A percentile compares a stretch with the other conserved stretches of the same genome.
Conservation (phyloP, 768 basidiomycete genomes). For the Bullera alba region DNA sequence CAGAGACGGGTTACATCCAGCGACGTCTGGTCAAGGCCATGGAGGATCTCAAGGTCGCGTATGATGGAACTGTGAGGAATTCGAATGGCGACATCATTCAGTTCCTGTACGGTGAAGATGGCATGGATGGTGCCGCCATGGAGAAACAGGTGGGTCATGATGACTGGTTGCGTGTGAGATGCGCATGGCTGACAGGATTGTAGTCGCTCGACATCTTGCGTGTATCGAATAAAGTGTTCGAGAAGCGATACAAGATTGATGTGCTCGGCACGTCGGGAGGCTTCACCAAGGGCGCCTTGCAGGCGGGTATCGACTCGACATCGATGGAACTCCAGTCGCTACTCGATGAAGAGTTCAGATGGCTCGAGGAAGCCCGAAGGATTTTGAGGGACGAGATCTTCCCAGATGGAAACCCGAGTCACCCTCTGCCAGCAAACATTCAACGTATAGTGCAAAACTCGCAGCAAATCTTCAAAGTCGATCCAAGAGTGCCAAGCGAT, state of each 20-base stretch:
- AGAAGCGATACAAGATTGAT: constrained; percentile 90
- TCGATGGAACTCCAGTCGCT: constrained; percentile 74
- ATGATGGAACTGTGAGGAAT: constrained; percentile 96
- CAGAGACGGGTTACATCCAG: constrained; percentile 98
- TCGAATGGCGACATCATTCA: constrained; percentile 93
- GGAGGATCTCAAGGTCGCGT: constrained; percentile 95
- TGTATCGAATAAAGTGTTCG: constrained; percentile 72
- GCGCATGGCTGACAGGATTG: constrained; percentile 1
- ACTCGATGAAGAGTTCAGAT: constrained; percentile 69
- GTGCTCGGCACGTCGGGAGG: constrained; percentile 48
- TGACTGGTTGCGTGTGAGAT: background rate
- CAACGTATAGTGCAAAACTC: constrained; percentile 93
- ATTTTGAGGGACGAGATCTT: constrained; percentile 77
- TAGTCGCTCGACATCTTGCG: constrained; percentile 76
- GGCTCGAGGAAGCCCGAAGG: constrained; percentile 65
- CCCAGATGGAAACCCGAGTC: constrained; percentile 65
- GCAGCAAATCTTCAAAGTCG: constrained; percentile 93
- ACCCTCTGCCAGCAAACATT: constrained; percentile 91
- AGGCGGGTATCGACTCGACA: constrained; percentile 78
- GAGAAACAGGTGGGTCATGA: constrained; percentile 63
- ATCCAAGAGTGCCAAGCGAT: constrained; percentile 85
- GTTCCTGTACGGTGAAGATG: constrained; percentile 96
- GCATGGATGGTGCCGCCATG: constrained; percentile 97
- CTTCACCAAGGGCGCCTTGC: constrained; percentile 70
- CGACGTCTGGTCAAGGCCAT: constrained; percentile 95